These are phyloP conservation scores for Candida neerlandica DNA, from an alignment of 1,139 yeast genomes.

Conservation along the genomic window DNA sequence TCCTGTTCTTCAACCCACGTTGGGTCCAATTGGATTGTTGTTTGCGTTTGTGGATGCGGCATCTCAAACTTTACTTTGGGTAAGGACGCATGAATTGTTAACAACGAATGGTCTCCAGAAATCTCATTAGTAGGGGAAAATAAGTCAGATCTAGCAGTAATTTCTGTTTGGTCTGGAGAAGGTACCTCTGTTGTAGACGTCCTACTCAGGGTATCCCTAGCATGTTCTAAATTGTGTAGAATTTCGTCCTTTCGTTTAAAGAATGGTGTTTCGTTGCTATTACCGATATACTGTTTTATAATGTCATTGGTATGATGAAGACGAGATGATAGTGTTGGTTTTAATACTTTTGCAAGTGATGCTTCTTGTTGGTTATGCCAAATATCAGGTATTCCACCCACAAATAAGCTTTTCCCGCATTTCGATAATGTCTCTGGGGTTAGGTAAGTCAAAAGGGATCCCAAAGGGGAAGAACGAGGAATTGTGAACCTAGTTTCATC, in stretches of 20 bases:
- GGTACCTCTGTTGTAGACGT: neutral
- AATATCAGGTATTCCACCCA: constrained; percentile 67
- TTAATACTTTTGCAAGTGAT: constrained; percentile 14
- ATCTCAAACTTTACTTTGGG: constrained; percentile 13
- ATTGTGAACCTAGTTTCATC: constrained; percentile 11
- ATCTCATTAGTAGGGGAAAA: neutral
- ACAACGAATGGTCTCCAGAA: neutral
- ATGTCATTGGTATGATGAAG: constrained; percentile 7
- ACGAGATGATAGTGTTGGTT: constrained; percentile 6
- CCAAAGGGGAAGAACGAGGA: constrained; percentile 19
- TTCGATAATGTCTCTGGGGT: constrained; percentile 49
- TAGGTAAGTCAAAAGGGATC: constrained; percentile 9
- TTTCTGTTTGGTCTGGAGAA: neutral
- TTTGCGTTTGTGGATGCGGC: constrained; percentile 13
- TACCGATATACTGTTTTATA: constrained; percentile 5
- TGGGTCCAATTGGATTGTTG: constrained; percentile 14
- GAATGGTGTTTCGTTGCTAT: neutral
- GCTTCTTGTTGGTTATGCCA: constrained; percentile 50
- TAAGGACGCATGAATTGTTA: neutral
- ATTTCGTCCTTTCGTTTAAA: constrained; percentile 7
- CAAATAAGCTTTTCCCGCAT: constrained; percentile 50
- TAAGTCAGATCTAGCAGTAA: neutral
- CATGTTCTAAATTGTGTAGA: neutral
- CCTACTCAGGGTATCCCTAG: neutral
- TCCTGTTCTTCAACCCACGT: constrained; percentile 25